Base-by-base conservation (phyloP, 805 yeast genomes). In the Schwanniomyces yamadae region DNA sequence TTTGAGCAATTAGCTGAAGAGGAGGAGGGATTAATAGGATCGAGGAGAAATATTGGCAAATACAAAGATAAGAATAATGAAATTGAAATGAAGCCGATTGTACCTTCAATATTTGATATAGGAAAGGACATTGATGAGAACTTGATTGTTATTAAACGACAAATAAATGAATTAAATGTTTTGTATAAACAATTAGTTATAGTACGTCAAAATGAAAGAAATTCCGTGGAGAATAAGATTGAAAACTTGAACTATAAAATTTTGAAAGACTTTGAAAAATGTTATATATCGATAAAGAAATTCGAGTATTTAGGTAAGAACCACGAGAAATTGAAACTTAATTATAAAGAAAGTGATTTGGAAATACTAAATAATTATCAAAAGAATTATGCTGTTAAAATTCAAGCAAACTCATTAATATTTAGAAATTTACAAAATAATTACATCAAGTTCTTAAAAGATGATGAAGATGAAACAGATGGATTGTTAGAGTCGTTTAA, bases 351-450 rank as follows among this genome's bases (percentile, higher is more conserved):
- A 17, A 66, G 72, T 21, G 91, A 86, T 47, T 52, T 79, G 19
- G 65, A 72, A 33, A 80, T 91, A 69, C 68, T 88, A 37, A 82
- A 79, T 33, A 93, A 91, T 59, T 77, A 87, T 64, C 84, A 86
- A 58, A 85, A 86, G 49, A 80, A 80, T 31, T 80, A 90, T 57
- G 99, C 99, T 2, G 69, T 83, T 29, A 80, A 82, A 55, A 81
- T 93, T 15, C 99, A 93, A 57, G 80, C 78, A 27, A 66, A 77
- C 29, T 83, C 95, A 26, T 76, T 90, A 13, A 75, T 72, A 34
- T 93, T 90, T 61, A 68, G 98, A 34, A 84, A 86, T 53, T 65
- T 93, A 49, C 99, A 93, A 57, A 87, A 91, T 52, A 81, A 84
- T 45, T 93, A 93, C 52, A 80, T 93, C 53, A 84, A 86, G 55